phyloP scores from a whole-genome alignment of 2,329 filamentous ascomycete genomes.

The Pseudocercospora macadamiae region DNA sequence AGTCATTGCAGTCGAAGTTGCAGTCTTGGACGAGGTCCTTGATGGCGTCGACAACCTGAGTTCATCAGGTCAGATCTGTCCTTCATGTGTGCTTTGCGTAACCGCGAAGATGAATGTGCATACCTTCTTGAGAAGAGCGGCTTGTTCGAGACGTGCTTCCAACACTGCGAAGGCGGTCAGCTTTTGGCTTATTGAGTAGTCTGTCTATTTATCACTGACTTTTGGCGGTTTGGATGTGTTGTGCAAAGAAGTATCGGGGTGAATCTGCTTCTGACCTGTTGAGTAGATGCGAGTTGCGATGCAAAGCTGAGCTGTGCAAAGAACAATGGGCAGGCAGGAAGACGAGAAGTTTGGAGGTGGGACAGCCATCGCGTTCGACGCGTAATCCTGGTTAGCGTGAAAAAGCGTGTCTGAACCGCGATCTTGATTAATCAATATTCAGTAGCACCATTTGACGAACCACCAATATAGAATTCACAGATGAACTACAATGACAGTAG shows the following conservation, averaged over 20 bases:
- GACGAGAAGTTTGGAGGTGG: neutral
- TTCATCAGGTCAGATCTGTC: constrained; percentile 23
- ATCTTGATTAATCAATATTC: too few species aligned
- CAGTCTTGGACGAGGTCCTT: constrained; percentile 99
- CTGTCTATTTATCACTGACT: constrained; percentile 14
- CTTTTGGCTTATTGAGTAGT: neutral
- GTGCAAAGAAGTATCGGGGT: neutral
- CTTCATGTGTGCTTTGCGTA: neutral
- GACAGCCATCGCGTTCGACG: neutral
- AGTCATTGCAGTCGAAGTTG: constrained; percentile 99
- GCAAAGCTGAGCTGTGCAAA: too few species aligned
- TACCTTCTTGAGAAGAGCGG: constrained; percentile 92
- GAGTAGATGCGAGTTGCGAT: too few species aligned
- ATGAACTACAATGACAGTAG: too few species aligned
- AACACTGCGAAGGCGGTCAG: constrained; percentile 64
- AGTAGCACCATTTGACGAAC: neutral
- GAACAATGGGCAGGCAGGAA: too few species aligned
- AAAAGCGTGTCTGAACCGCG: too few species aligned
- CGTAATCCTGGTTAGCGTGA: neutral
- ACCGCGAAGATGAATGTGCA: constrained; percentile 4
- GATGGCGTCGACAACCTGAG: constrained; percentile 94
- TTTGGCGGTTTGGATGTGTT: constrained; percentile 4
- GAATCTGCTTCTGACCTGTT: neutral
- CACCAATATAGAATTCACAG: too few species aligned
- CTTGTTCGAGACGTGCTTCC: constrained; percentile 96